Evolutionary conservation across 441 rosid genomes (phyloP).

Genomic region (Gossypium lobatum): DNA sequence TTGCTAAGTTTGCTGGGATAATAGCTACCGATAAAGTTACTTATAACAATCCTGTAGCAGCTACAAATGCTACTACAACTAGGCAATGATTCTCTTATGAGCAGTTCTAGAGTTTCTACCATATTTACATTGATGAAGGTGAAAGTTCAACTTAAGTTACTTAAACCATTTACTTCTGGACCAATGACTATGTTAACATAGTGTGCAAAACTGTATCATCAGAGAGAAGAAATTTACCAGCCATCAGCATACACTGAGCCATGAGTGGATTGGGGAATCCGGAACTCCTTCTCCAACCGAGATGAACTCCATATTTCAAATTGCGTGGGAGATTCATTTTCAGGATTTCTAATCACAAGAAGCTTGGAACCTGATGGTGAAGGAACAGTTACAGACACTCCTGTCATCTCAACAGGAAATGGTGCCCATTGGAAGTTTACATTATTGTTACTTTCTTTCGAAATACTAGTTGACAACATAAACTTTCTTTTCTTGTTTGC

Average conservation of each 20-base stretch:
- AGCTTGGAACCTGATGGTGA: conserved; percentile 88
- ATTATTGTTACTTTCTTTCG: conserved; percentile 33
- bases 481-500: conserved; percentile 68
- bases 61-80: not conserved
- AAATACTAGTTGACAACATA: conserved; percentile 49
- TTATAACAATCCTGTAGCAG: not conserved
- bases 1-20: not conserved
- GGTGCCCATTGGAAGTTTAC: conserved; percentile 69
- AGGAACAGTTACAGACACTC: conserved; percentile 60
- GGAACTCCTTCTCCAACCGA: conserved; percentile 77
- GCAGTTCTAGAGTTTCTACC: not conserved
- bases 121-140: not conserved
- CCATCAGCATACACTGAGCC: conserved; percentile 79
- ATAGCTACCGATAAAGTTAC: not conserved
- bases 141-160: not conserved
- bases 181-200: not conserved
- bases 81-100: not conserved
- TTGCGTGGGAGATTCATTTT: conserved; percentile 69
- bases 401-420: conserved; percentile 80
- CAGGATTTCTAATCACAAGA: conserved; percentile 70
- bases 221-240: conserved; percentile 43
- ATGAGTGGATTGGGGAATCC: conserved; percentile 71
- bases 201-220: not conserved
- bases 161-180: conserved; percentile 1
- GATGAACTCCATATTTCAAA: conserved; percentile 81